Conservation (phyloP, 2,329 filamentous ascomycete species). For the Arthrobotrys pseudoclavata region DNA sequence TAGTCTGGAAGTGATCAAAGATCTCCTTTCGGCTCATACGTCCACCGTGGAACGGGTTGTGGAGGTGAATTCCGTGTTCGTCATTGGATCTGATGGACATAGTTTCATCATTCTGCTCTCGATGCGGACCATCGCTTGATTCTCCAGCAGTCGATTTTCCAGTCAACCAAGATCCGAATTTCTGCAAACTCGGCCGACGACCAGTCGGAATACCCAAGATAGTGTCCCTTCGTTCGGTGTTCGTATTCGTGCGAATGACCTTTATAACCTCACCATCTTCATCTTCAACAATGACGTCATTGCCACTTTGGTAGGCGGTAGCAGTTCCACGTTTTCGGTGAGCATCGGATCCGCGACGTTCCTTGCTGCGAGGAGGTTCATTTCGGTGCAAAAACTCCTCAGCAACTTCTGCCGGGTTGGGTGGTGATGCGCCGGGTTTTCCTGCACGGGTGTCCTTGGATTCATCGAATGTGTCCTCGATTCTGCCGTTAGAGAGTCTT, state of each 20-base stretch:
- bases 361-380: constrained; percentile 17
- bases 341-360: constrained; percentile 64
- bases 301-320: constrained; percentile 87
- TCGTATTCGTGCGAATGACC: constrained; percentile 64
- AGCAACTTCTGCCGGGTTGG: constrained; percentile 31
- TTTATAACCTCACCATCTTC: constrained; percentile 89
- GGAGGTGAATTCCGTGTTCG: constrained; percentile 55
- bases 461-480: constrained; percentile 56
- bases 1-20: constrained; percentile 47
- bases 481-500: constrained; percentile 48
- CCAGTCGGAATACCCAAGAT: constrained; percentile 49
- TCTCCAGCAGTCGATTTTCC: constrained; percentile 55
- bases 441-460: constrained; percentile 53
- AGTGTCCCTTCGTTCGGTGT: constrained; percentile 37
- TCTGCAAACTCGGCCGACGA: constrained; percentile 51
- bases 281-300: constrained; percentile 90
- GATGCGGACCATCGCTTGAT: constrained; percentile 62
- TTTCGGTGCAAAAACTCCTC: constrained; percentile 38
- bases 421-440: constrained; percentile 33
- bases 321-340: constrained; percentile 73
- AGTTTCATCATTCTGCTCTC: constrained; percentile 45
- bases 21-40: constrained; percentile 57
- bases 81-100: constrained; percentile 56
- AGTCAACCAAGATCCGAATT: constrained; percentile 58
- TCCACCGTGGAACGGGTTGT: constrained; percentile 54